Base-by-base conservation (phyloP, 495 filamentous ascomycete genomes). In the Lasiosphaeria ovina region DNA sequence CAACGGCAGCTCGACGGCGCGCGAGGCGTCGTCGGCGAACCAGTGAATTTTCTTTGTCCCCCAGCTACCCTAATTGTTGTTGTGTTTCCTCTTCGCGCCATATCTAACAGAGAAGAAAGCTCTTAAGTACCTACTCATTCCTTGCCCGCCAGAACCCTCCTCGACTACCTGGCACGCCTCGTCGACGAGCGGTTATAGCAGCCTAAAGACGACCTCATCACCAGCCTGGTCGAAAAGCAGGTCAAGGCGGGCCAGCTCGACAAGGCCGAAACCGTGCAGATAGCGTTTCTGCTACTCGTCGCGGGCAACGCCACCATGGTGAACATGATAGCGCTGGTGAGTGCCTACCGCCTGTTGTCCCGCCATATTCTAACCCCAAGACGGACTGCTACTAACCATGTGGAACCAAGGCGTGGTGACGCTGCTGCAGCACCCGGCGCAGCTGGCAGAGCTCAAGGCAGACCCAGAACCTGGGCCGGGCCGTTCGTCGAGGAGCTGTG, bases 251-350 rank as follows among this genome's bases (percentile, higher is more conserved):
- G 78, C 3, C 57, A 75, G 17, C 63, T 81, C 11, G 62, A 70
- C 3, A 72, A 68, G 61, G 62, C 57, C 1, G 77, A 78, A 38
- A 76, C 72, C 0, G 68, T 75, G 1, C 72, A 76, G 55, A 76
- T 79, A 55, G 74, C 77, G 0, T 80, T 79, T 62, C 59, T 81
- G 32, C 60, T 79, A 38, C 72, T 81, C 2, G 77, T 78, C 0
- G 78, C 78, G 0, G 78, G 77, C 3, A 81, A 80, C 45, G 77
- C 78, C 0, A 79, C 78, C 10, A 78, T 81, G 74, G 72, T 81
- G 10, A 78, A 74, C 62, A 79, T 79, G 74, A 79, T 79, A 52
- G 68, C 71, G 2, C 64, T 81, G 33, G 75, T 72, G 54, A n/a
- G 66, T 60, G 9, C 5, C 7, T 5, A 9, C 31, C 4, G 33